phyloP scores from a whole-genome alignment of 352 stramenopile species.

The Pythium biforme region DNA sequence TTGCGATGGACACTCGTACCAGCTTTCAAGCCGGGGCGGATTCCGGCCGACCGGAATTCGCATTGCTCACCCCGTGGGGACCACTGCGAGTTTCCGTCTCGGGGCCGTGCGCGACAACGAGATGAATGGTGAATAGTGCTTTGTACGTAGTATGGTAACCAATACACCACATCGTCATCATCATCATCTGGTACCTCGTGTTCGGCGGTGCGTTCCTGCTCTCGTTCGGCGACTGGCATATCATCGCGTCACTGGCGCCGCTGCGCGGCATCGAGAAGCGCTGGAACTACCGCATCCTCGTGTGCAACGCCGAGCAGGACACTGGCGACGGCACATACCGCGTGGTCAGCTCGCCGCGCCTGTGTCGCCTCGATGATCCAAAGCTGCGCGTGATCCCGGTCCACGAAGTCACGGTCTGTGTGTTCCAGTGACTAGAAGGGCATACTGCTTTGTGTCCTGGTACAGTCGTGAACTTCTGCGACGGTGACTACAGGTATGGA shows the following conservation, averaged over 20 bases:
- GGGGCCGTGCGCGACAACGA: no score
- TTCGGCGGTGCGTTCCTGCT: conserved; percentile 16
- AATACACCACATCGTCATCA: no score
- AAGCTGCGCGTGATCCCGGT: conserved; percentile 4
- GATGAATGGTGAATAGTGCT: no score
- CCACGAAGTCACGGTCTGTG: neutral
- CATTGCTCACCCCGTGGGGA: no score
- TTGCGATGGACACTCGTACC: no score
- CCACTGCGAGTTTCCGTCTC: no score
- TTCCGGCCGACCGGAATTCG: no score
- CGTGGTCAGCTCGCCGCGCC: neutral
- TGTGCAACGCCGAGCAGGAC: neutral
- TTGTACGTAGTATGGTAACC: no score
- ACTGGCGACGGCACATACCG: neutral
- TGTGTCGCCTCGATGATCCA: conserved; percentile 4
- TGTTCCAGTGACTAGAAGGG: conserved; percentile 2
- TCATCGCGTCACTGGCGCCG: conserved; percentile 11
- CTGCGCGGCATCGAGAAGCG: conserved; percentile 14
- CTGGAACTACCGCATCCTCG: conserved; percentile 20
- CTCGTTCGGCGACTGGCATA: conserved; percentile 22
- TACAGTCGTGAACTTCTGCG: no score
- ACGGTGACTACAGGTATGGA: no score
- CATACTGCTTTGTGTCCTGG: no score
- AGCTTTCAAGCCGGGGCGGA: no score
- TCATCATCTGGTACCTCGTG: conserved; percentile 19